A percentile compares a stretch with the other conserved stretches of the same genome.
Conservation (phyloP, 1,139 yeast genomes). For the Trichomonascaceae sp. region DNA sequence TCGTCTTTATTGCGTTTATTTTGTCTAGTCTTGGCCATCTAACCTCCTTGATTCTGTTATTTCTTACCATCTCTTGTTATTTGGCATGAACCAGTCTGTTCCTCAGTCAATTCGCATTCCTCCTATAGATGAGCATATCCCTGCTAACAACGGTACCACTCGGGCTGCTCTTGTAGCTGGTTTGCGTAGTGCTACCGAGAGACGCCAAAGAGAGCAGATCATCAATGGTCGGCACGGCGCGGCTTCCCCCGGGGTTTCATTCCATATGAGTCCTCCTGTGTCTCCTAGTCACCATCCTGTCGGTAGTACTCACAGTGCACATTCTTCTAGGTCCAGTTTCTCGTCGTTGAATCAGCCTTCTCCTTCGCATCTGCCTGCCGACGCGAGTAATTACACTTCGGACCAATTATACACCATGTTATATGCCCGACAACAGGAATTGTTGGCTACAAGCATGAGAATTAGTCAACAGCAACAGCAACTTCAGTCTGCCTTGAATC, state of each 20-base stretch:
- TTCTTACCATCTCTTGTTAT: neutral
- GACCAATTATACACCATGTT: conserved; percentile 24
- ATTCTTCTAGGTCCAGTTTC: conserved; percentile 10
- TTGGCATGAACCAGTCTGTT: conserved; percentile 2
- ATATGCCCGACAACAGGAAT: conserved; percentile 36
- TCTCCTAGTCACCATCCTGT: conserved; percentile 6
- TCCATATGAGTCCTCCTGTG: conserved; percentile 9
- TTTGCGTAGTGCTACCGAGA: conserved; percentile 29
- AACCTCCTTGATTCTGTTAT: neutral
- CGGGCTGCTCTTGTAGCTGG: conserved; percentile 31
- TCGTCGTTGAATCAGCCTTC: conserved; percentile 12
- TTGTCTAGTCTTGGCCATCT: neutral
- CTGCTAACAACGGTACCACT: conserved; percentile 11
- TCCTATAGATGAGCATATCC: conserved; percentile 12
- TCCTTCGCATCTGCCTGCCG: conserved; percentile 4
- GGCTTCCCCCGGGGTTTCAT: conserved; percentile 8
- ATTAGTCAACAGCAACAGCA: conserved; percentile 34
- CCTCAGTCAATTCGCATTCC: conserved; percentile 23
- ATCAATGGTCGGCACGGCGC: conserved; percentile 10
- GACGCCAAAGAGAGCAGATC: conserved; percentile 24
- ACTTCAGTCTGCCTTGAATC: conserved; percentile 29
- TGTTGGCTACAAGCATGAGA: conserved; percentile 28
- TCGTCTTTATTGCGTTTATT: neutral
- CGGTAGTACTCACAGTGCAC: conserved; percentile 9
- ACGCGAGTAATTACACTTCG: neutral